Base-by-base conservation (phyloP, 305 asterid species). In the Solanum hybrid region DNA sequence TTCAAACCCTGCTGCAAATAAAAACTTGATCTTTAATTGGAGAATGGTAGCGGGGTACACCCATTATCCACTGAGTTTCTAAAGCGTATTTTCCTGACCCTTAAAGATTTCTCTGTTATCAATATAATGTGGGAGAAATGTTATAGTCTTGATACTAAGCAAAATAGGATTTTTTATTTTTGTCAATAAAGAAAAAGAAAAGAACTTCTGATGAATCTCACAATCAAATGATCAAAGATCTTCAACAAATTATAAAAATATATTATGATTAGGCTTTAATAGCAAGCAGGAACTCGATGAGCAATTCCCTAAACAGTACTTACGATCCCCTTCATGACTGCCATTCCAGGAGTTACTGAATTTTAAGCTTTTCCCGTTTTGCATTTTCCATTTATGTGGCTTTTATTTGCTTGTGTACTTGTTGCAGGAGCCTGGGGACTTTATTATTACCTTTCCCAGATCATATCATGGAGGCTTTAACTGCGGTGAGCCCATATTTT, bases 401-500 rank as follows among this genome's bases (percentile, higher is more conserved):
- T 12, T 85, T 19, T 85, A n/a, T 56, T 56, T 51, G 87, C 75
- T 84, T 24, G 71, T 86, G 40, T 92, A 32, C 45, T 81, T 90
- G 86, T 91, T 90, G 80, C 95, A 97, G 99, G 99, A 97, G 94
- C 99, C 98, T 86, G 99, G 99, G 90, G 95, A 97, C 92, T 97
- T 97, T 81, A 98, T 95, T 69, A 94, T 97, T 91, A 97, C 99
- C 84, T 97, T 97, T 88, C 99, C 99, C 89, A 94, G 98, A 90
- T 97, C 99, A 78, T 97, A 97, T 93, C 99, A 97, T 88, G 98
- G 98, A 91, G 99, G 99, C 91, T 97, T 97, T 95, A 97, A 97
- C 96, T 92, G 95, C 40, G 99, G 99, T 97, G 91, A 93, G 95
- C 89, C 86, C 89, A 73, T 79, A 32, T 34, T 78, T 45, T 73